Evolutionary conservation across 148 eudicot species (phyloP).

Genomic region (Camellia japonica): DNA sequence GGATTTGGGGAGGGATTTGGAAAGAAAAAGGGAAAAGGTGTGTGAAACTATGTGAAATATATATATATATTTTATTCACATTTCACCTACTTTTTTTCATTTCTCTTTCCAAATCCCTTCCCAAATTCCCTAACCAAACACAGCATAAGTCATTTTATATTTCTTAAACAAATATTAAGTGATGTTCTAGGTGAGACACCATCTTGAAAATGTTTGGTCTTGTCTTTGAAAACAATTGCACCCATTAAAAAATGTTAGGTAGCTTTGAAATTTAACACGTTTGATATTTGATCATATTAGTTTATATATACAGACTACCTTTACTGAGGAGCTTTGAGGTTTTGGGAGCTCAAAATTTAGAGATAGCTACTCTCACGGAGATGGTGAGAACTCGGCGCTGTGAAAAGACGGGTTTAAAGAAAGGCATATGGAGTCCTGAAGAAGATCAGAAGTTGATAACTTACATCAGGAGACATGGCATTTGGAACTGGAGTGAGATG

Average conservation of each 20-base stretch:
- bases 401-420: conserved; percentile 21
- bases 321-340: background rate
- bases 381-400: conserved; percentile 18
- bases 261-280: background rate
- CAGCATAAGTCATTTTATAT: too few relatives aligned
- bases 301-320: background rate
- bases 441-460: conserved; percentile 29
- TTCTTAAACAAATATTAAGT: too few relatives aligned
- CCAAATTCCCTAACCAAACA: too few relatives aligned
- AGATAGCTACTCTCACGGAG: background rate
- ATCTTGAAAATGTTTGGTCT: too few relatives aligned
- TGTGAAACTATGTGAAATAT: too few relatives aligned
- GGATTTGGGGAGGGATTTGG: too few relatives aligned
- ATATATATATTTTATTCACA: too few relatives aligned
- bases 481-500: conserved; percentile 35
- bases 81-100: too few relatives aligned
- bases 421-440: conserved; percentile 36
- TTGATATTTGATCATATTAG: background rate
- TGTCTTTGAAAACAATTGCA: background rate
- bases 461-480: conserved; percentile 29
- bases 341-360: background rate
- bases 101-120: too few relatives aligned
- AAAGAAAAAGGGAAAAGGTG: too few relatives aligned
- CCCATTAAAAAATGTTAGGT: background rate
- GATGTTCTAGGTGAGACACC: too few relatives aligned